Evolutionary conservation across 2,329 filamentous ascomycete species (phyloP).

Genomic region (Domatiomyces catenatus): DNA sequence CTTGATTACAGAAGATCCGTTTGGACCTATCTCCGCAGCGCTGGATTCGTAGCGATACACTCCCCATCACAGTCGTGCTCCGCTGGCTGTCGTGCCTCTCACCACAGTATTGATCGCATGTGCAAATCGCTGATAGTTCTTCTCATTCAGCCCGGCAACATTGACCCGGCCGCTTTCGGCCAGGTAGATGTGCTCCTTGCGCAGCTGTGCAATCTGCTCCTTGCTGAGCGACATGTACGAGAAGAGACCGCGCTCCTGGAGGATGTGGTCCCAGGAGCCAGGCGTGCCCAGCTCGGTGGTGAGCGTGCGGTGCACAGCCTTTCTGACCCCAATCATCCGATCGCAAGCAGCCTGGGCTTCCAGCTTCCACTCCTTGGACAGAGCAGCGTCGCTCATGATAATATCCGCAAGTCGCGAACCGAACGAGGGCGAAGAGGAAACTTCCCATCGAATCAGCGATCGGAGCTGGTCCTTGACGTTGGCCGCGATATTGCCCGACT

Average conservation of each 20-base stretch:
- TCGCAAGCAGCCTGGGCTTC: constrained; percentile 23
- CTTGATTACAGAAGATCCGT: no score
- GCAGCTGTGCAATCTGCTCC: constrained; percentile 20
- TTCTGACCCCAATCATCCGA: constrained; percentile 15
- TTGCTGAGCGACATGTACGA: constrained; percentile 22
- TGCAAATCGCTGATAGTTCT: constrained; percentile 27
- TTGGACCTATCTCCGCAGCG: no score
- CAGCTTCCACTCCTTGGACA: constrained; percentile 19
- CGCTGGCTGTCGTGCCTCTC: not conserved
- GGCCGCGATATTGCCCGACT: not conserved
- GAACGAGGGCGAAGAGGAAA: constrained; percentile 19
- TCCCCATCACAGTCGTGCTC: no score
- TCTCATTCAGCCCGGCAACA: constrained; percentile 25
- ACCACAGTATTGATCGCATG: constrained; percentile 9
- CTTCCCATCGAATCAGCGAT: constrained; percentile 17
- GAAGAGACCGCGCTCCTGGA: constrained; percentile 28
- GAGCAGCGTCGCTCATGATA: constrained; percentile 15
- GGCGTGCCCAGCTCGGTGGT: constrained; percentile 8
- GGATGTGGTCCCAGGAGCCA: constrained; percentile 21
- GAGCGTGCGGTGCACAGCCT: constrained; percentile 18
- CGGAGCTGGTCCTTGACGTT: not conserved
- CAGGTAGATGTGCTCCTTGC: constrained; percentile 23
- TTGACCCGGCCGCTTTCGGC: constrained; percentile 21
- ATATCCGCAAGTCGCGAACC: constrained; percentile 20
- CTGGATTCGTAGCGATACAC: no score